Conservation (phyloP, 2,329 filamentous ascomycete genomes). For the Colletotrichum lindemuthianum region DNA sequence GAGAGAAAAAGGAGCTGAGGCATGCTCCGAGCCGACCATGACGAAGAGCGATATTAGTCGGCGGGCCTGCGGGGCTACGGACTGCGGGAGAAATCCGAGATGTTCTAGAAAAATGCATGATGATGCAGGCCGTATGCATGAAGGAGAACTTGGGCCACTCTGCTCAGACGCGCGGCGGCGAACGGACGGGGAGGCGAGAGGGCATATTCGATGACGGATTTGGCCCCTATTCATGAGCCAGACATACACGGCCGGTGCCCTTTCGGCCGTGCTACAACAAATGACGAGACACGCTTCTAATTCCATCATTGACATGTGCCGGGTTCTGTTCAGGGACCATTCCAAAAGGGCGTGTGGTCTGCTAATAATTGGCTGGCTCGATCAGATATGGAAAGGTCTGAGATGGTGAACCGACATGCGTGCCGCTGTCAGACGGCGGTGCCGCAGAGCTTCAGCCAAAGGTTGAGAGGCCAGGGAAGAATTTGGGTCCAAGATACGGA, state of each 20-base stretch:
- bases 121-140: slow-evolving; percentile 23
- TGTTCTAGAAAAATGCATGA: slow-evolving; percentile 28
- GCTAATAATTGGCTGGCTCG: not conserved
- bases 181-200: slow-evolving; percentile 23
- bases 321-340: not conserved
- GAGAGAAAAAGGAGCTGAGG: not conserved
- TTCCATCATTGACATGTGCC: slow-evolving; percentile 4
- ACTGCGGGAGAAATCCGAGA: slow-evolving; percentile 13
- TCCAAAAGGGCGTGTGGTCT: not conserved
- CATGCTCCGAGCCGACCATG: slow-evolving; percentile 20
- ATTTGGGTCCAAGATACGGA: not conserved
- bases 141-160: slow-evolving; percentile 28
- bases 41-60: slow-evolving; percentile 16
- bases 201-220: slow-evolving; percentile 5
- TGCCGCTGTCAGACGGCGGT: slow-evolving; percentile 16
- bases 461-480: not conserved
- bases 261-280: slow-evolving; percentile 3
- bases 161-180: slow-evolving; percentile 29
- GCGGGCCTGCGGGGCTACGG: slow-evolving; percentile 13
- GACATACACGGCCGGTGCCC: slow-evolving; percentile 9
- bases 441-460: not conserved
- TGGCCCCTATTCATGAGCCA: slow-evolving; percentile 17
- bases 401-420: slow-evolving; percentile 17
- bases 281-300: slow-evolving; percentile 21
- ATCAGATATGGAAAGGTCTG: not conserved